Conservation (phyloP, 2,329 filamentous ascomycete genomes). For the Nemania sp. region DNA sequence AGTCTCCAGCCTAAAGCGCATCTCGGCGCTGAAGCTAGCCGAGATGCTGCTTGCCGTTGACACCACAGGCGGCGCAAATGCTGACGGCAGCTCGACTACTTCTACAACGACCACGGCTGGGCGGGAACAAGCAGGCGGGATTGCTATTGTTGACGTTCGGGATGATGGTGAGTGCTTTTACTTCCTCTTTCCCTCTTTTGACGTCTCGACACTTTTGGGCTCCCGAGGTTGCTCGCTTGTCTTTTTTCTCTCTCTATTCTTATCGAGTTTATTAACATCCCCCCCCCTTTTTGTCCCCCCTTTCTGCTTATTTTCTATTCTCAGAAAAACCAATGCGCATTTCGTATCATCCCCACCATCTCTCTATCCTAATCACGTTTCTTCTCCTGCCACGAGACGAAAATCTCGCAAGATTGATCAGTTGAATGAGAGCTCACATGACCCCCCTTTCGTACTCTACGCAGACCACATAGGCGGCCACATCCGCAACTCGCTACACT, state of each 20-base stretch:
- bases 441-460: no score
- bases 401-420: no score
- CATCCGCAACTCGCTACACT: slow-evolving; percentile 76
- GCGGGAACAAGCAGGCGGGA: slow-evolving; percentile 37
- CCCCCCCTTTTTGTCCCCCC: no score
- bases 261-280: no score
- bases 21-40: slow-evolving; percentile 71
- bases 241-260: not conserved
- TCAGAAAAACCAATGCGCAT: no score
- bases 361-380: no score
- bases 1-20: slow-evolving; percentile 66
- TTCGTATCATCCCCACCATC: no score
- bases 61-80: not conserved
- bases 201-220: no score
- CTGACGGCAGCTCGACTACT: not conserved
- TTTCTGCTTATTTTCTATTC: no score
- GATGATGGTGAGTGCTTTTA: slow-evolving; percentile 52
- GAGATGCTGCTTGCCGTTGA: slow-evolving; percentile 61
- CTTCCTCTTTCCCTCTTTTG: not conserved
- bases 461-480: slow-evolving; percentile 89
- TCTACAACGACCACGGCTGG: not conserved
- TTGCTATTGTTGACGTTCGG: slow-evolving; percentile 86
- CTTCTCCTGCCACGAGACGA: no score
- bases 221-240: not conserved
- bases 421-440: no score